A percentile compares a stretch with the other conserved stretches of the same genome.
phyloP scores from a whole-genome alignment of 371 early-diverging fungal genomes.

The Apophysomyces sp. region DNA sequence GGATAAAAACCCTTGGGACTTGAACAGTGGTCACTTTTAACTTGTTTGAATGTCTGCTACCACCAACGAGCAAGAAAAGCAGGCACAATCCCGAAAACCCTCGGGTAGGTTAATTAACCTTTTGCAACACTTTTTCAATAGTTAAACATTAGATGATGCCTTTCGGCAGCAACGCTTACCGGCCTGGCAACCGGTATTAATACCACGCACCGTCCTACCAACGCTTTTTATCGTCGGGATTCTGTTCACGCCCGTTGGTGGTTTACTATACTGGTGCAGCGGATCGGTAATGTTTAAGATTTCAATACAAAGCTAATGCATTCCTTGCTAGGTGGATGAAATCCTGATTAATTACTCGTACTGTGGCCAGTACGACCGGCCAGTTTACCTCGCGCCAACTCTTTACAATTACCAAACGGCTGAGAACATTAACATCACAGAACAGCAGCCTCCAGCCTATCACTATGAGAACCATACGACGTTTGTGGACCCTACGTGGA shows the following conservation, averaged over 20 bases:
- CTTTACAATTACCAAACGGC: constrained; percentile 22
- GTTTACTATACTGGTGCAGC: constrained; percentile 66
- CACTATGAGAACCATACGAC: constrained; percentile 23
- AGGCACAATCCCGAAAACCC: background rate
- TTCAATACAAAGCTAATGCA: background rate
- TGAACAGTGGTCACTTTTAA: no score
- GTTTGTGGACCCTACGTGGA: constrained; percentile 33
- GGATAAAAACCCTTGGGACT: no score
- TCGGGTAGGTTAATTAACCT: background rate
- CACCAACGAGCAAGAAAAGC: background rate
- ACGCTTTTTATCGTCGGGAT: constrained; percentile 90
- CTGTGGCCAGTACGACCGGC: constrained; percentile 53
- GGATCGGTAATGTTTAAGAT: constrained; percentile 5
- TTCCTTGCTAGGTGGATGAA: constrained; percentile 59
- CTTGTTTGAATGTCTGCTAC: background rate
- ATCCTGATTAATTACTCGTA: constrained; percentile 89
- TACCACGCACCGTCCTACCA: constrained; percentile 92
- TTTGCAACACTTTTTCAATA: background rate
- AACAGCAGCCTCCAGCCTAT: constrained; percentile 33
- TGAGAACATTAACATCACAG: constrained; percentile 3
- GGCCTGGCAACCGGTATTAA: constrained; percentile 97
- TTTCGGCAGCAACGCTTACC: constrained; percentile 97
- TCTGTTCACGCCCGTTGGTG: constrained; percentile 91
- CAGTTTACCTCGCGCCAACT: constrained; percentile 30
- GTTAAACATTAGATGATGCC: constrained; percentile 71